Base-by-base conservation (phyloP, 2,329 filamentous ascomycete species). In the Nectriaceae sp. region DNA sequence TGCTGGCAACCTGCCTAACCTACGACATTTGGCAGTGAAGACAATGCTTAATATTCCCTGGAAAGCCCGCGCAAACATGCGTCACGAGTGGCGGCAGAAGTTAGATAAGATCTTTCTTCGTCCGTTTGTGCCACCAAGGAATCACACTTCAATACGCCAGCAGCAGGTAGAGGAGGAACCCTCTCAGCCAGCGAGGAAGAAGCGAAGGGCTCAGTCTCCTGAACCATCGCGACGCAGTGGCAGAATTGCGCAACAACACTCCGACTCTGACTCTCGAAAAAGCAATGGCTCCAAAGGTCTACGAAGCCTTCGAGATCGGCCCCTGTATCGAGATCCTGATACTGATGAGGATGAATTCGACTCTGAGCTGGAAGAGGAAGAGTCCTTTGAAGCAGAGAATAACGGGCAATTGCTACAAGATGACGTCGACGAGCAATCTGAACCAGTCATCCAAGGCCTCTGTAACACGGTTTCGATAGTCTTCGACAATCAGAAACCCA, bases 1-100 rank as follows among this genome's bases (percentile, higher is more conserved):
- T 42, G 90, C 91, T 1, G 73, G 78, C 1, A 69, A 78, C 3
- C 67, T 97, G 19, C 81, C 77, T 0, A 73, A 83, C 49, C 77
- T 97, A 20, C 85, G 90, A 8, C 76, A 79, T 37, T 72, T 97
- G 11, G 77, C 81, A 2, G 80, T 97, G 56, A 89, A 87, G 60
- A 85, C 87, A 1, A 93, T 90, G 67, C 75, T 97, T 40, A 84
- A 92, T 61, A 80, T 84, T 39, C 85, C 88, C 11, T 96, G 91
- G 89, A 85, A 90, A 52, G 83, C 90, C 63, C 83, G 93, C 36
- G 88, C 88, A 16, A 79, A 79, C n/a, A 86, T 97, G 61, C 82
- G 92, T 33, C 83, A 87, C 56, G 81, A 83, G 55, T 96, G 91
- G 89, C 84, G 84, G 42, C 75, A 80, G n/a, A 84, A 78, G 53